Evolutionary conservation across 2,329 filamentous ascomycete genomes (phyloP).

Genomic region (Colletotrichum sp.): DNA sequence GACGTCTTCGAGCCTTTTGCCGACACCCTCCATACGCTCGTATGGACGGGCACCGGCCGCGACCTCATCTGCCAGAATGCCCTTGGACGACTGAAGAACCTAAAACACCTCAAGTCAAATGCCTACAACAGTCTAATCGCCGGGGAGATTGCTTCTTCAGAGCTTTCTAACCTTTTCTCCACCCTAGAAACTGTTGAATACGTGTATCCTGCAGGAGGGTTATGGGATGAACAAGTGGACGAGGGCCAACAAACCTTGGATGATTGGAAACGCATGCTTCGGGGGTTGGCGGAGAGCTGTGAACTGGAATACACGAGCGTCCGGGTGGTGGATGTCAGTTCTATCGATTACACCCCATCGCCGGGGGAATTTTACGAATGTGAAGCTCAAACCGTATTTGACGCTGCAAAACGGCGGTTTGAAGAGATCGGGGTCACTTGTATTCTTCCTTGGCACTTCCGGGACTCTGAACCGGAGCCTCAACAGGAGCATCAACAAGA

Average conservation of each 20-base stretch:
- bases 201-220: neutral
- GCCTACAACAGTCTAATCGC: neutral
- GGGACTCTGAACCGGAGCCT: rapidly evolving
- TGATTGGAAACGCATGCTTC: neutral
- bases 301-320: neutral
- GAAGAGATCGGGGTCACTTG: neutral
- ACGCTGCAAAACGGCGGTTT: neutral
- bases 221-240: neutral
- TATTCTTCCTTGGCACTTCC: neutral
- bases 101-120: neutral
- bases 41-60: neutral
- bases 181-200: neutral
- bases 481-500: neutral
- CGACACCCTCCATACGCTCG: neutral
- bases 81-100: neutral
- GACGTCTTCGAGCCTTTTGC: neutral
- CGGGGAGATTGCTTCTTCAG: neutral
- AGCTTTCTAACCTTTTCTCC: neutral
- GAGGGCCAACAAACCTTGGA: neutral
- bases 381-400: neutral
- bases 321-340: neutral
- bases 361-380: neutral
- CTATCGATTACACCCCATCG: neutral
- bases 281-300: neutral
- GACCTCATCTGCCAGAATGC: neutral